Evolutionary conservation across 768 basidiomycete genomes (phyloP).

Genomic region (Tubosaeta brunneosetosa): DNA sequence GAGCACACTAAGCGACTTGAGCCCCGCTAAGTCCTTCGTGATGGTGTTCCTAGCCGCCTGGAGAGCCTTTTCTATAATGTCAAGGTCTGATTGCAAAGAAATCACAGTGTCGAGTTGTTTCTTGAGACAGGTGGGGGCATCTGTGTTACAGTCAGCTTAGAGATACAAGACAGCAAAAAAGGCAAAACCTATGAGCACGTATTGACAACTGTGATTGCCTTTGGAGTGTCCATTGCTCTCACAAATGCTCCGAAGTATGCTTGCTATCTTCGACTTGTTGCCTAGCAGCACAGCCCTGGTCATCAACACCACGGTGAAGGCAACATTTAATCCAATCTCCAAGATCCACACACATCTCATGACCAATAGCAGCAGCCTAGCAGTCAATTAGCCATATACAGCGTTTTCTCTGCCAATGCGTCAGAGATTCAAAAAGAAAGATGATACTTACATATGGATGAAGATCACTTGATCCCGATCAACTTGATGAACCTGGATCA

Average conservation of each 20-base stretch:
- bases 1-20: neutral
- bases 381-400: neutral
- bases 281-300: neutral
- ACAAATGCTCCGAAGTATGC: neutral
- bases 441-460: neutral
- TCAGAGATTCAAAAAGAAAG: too few relatives aligned
- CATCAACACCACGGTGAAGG: neutral
- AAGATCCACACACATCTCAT: neutral
- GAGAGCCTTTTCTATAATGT: neutral
- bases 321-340: neutral
- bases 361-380: neutral
- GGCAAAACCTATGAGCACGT: neutral
- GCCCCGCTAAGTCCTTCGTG: neutral
- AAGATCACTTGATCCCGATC: neutral
- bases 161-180: too few relatives aligned
- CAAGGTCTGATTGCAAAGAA: neutral
- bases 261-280: neutral
- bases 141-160: neutral
- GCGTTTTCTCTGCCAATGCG: neutral
- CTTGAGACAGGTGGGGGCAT: neutral
- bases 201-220: neutral
- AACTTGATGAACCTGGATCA: neutral
- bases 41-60: neutral
- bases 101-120: neutral
- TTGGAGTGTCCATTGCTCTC: neutral